Conservation (phyloP, 768 basidiomycete species). For the Kwoniella sp. region DNA sequence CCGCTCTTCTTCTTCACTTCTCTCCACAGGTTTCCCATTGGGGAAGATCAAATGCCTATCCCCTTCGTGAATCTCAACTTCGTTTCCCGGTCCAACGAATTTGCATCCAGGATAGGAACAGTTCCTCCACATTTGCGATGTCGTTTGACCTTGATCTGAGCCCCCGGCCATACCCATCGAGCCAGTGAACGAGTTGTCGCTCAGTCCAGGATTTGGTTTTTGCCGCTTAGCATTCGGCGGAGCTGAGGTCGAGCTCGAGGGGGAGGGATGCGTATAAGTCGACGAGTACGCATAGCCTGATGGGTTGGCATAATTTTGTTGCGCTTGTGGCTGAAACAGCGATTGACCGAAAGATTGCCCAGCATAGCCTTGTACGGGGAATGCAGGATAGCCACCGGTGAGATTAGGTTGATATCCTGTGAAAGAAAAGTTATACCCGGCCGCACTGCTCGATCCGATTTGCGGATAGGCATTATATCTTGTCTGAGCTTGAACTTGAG, state of each 20-base stretch:
- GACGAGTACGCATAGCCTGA: conserved; percentile 32
- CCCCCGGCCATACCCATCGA: background rate
- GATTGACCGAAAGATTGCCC: conserved; percentile 23
- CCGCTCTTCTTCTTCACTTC: conserved; percentile 50
- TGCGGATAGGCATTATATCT: background rate
- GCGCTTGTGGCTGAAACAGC: conserved; percentile 23
- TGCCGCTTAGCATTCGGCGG: conserved; percentile 1
- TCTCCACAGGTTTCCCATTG: conserved; percentile 44
- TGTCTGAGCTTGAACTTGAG: background rate
- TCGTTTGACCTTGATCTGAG: background rate
- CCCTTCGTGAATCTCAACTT: conserved; percentile 55
- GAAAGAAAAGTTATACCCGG: background rate
- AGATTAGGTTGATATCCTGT: conserved; percentile 14
- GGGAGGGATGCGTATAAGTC: conserved; percentile 10
- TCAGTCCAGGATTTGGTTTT: background rate
- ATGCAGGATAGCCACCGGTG: conserved; percentile 11
- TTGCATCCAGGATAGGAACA: conserved; percentile 50
- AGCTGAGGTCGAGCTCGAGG: background rate
- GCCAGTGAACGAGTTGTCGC: no score
- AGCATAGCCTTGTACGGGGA: background rate
- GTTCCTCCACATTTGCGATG: conserved; percentile 44
- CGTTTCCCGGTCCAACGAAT: conserved; percentile 51
- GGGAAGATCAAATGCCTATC: conserved; percentile 56
- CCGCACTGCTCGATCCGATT: no score
- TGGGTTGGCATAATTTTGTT: conserved; percentile 3